phyloP scores from a whole-genome alignment of 805 yeast species.

The Ascoidea rubescens region DNA sequence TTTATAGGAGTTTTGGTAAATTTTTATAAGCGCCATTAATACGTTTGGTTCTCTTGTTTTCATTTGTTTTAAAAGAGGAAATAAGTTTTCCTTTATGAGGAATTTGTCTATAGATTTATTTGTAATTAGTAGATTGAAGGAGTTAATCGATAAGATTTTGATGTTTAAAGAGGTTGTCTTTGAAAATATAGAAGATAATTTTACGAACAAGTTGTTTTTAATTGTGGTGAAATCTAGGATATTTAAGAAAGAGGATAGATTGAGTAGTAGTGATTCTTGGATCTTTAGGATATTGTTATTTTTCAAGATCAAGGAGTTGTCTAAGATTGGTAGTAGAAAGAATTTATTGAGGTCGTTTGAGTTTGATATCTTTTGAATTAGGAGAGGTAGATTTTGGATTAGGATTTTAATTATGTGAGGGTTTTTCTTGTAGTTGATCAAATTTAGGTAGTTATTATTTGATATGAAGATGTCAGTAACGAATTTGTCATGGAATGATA shows the following conservation, averaged over 20 bases:
- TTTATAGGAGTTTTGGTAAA: constrained; percentile 22
- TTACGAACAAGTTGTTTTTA: constrained; percentile 65
- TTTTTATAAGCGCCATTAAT: constrained; percentile 31
- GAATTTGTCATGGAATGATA: constrained; percentile 66
- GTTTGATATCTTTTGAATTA: constrained; percentile 10
- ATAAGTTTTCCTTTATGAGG: constrained; percentile 58
- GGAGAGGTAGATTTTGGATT: constrained; percentile 17
- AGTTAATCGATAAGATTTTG: constrained; percentile 50
- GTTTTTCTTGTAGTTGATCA: constrained; percentile 10
- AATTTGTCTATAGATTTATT: constrained; percentile 54
- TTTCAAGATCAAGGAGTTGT: constrained; percentile 19
- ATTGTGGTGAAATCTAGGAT: constrained; percentile 54
- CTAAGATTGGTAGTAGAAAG: constrained; percentile 19
- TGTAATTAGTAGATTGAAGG: constrained; percentile 44
- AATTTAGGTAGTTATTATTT: not conserved
- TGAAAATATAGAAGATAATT: constrained; percentile 57
- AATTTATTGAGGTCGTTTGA: constrained; percentile 16
- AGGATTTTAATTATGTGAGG: constrained; percentile 18
- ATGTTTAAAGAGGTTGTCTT: constrained; percentile 76
- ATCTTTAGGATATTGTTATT: constrained; percentile 21
- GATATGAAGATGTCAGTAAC: constrained; percentile 22
- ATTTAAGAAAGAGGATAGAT: constrained; percentile 26
- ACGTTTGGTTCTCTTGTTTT: constrained; percentile 66
- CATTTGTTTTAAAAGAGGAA: constrained; percentile 67
- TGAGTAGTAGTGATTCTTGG: constrained; percentile 39